These are phyloP conservation scores for Emericellopsis terricola DNA, from an alignment of 495 filamentous ascomycete genomes.

Conservation along the genomic window DNA sequence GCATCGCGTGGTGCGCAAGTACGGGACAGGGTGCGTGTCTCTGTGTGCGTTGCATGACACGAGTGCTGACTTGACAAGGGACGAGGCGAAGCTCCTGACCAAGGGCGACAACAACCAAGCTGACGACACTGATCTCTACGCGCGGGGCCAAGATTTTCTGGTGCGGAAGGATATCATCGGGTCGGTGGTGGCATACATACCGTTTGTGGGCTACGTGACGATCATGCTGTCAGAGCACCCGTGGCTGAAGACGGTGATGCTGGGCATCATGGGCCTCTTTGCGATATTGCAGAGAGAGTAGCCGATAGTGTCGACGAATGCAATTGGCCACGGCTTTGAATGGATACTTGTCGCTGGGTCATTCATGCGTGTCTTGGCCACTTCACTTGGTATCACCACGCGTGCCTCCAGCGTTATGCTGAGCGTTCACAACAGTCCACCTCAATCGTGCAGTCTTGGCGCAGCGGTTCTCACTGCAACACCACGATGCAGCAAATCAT, in stretches of 20 bases:
- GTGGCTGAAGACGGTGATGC: conserved; percentile 87
- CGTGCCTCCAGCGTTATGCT: no score
- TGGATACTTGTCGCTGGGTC: no score
- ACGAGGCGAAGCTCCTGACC: conserved; percentile 53
- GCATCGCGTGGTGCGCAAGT: conserved; percentile 65
- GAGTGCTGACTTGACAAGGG: conserved; percentile 7
- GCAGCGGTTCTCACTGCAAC: no score
- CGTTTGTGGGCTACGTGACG: conserved; percentile 92
- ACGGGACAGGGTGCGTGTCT: conserved; percentile 37
- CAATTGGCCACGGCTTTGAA: no score
- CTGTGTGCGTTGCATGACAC: neutral
- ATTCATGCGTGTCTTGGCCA: no score
- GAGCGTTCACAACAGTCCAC: no score
- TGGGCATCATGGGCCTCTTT: conserved; percentile 89
- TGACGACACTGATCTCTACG: conserved; percentile 85
- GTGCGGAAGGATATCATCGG: conserved; percentile 83
- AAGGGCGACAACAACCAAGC: conserved; percentile 95
- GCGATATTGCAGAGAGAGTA: conserved; percentile 86
- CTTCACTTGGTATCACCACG: no score
- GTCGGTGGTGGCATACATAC: conserved; percentile 84
- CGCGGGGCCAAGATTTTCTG: conserved; percentile 50
- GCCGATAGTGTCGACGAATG: no score
- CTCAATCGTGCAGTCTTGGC: no score
- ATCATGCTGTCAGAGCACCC: conserved; percentile 94
- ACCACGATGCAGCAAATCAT: no score